Evolutionary conservation across 1,139 yeast species (phyloP).

Genomic region (Trichomonascaceae sp.): DNA sequence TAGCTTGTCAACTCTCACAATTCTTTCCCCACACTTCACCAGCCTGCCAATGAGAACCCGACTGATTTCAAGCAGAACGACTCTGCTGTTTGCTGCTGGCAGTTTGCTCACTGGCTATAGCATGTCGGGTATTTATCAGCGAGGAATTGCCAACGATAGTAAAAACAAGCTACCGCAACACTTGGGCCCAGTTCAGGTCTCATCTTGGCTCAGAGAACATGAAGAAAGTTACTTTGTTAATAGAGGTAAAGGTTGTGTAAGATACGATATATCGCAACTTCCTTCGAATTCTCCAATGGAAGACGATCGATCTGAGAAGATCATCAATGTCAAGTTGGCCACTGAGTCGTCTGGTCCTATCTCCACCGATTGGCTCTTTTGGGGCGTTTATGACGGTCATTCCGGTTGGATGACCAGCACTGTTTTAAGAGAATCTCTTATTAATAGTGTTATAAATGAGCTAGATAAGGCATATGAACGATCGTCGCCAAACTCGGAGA

Average conservation of each 20-base stretch:
- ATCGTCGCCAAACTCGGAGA: constrained; percentile 25
- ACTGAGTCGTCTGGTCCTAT: constrained; percentile 24
- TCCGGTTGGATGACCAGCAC: constrained; percentile 94
- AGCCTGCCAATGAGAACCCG: background rate
- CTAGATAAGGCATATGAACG: constrained; percentile 58
- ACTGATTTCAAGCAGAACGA: background rate
- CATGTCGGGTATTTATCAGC: background rate
- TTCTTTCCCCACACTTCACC: background rate
- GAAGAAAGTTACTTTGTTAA: constrained; percentile 79
- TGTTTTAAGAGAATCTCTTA: constrained; percentile 71
- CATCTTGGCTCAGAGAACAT: constrained; percentile 57
- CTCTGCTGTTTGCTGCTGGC: constrained; percentile 8
- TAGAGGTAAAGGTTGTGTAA: constrained; percentile 83
- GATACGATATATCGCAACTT: constrained; percentile 86
- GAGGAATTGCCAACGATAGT: constrained; percentile 9
- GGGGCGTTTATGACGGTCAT: constrained; percentile 96
- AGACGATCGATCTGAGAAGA: constrained; percentile 84
- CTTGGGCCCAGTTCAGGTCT: constrained; percentile 69
- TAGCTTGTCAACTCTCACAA: background rate
- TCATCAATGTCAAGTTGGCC: constrained; percentile 71
- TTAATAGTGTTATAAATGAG: constrained; percentile 70
- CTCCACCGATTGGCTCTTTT: constrained; percentile 83
- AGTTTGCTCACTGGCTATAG: constrained; percentile 6
- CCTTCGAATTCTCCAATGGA: constrained; percentile 93
- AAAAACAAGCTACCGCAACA: constrained; percentile 5